Evolutionary conservation across 306 rosid species (phyloP), one percentile per base, ranked within the genome.

Genomic region (Begonia fuchsioides): DNA sequence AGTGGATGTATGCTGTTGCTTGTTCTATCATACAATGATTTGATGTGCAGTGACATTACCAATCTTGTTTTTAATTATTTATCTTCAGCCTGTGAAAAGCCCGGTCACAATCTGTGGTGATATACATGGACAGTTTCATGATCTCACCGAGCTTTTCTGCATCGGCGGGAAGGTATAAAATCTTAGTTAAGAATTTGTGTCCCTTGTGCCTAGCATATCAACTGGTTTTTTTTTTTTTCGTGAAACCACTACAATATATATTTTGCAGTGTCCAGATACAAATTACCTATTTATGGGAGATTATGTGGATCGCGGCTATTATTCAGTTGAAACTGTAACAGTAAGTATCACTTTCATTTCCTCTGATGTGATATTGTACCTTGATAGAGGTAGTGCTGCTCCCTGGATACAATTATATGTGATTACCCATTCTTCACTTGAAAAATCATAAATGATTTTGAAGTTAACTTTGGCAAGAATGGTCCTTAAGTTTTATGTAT

Each of bases 271-370:
- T 73, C 97, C 97, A 66, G 93, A 88, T 78, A 84, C 97, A 67
- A 88, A 84, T 62, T 88, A 88, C 65, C 74, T 88, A 64, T 88
- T 88, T 46, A 88, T 88, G 97, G 97, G 97, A 65, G 97, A 88
- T 68, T 88, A 88, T 66, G 97, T 88, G 18, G 97, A 88, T 55
- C 95, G 97, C 62, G 95, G 97, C 69, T 88, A 88, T 61, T 88
- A 88, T 66, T 84, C 97, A 3, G 93, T 88, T 43, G 97, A 84
- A 74, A 88, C 97, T 10, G 95, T 84, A 32, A 88, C 95, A 32
- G 97, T 84, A 71, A 72, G 80, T 71, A 53, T 62, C 48, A 4
- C 38, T 38, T 32, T 57, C 35, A 40, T 40, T 12, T 5, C 10
- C 44, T 41, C 44, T 41, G n/a, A 1, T 41, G 12, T 41, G 44